Percentiles rank a stretch among this genome's conserved stretches.
phyloP scores from a whole-genome alignment of 2,329 filamentous ascomycete genomes.

The Pseudogymnoascus sp. region DNA sequence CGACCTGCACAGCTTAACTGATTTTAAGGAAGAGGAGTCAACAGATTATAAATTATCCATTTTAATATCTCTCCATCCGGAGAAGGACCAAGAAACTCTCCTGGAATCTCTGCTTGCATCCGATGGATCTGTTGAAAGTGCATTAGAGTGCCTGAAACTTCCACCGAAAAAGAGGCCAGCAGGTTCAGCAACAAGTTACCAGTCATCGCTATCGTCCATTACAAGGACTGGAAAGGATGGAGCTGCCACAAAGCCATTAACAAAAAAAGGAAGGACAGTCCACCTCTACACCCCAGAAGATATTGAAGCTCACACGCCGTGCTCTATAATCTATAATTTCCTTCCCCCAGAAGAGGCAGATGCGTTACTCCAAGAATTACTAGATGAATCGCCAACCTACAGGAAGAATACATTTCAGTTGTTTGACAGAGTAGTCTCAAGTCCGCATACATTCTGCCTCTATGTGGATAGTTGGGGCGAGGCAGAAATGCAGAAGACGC shows the following conservation, averaged over 20 bases:
- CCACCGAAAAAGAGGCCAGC: neutral
- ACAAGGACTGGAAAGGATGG: neutral
- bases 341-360: slow-evolving; percentile 65
- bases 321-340: slow-evolving; percentile 89
- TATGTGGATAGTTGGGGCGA: slow-evolving; percentile 72
- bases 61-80: slow-evolving; percentile 66
- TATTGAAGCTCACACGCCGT: slow-evolving; percentile 75
- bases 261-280: slow-evolving; percentile 72
- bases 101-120: slow-evolving; percentile 72
- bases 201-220: neutral
- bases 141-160: slow-evolving; percentile 46
- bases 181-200: neutral
- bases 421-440: slow-evolving; percentile 79
- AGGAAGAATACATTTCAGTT: slow-evolving; percentile 68
- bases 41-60: slow-evolving; percentile 87
- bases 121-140: slow-evolving; percentile 64
- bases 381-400: slow-evolving; percentile 65
- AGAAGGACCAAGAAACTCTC: slow-evolving; percentile 54
- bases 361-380: slow-evolving; percentile 63
- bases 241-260: neutral
- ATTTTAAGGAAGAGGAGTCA: slow-evolving; percentile 54
- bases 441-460: slow-evolving; percentile 75
- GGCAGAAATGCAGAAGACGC: slow-evolving; percentile 58
- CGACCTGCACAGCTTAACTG: neutral
- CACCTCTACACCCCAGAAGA: slow-evolving; percentile 77